phyloP scores from a whole-genome alignment of 441 rosid species.

The Syzygium malaccense region DNA sequence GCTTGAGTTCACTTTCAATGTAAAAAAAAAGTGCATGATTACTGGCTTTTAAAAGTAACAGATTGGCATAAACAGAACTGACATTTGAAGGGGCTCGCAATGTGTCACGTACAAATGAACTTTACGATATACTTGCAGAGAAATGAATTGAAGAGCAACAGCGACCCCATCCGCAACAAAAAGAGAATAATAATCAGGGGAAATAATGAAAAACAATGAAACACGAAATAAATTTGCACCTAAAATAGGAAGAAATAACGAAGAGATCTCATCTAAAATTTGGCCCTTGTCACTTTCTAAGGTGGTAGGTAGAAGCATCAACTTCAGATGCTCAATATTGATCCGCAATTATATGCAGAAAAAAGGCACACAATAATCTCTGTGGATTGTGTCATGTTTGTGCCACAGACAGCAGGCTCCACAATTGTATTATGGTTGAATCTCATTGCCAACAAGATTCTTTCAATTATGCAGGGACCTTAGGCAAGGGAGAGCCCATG shows the following conservation, averaged over 20 bases:
- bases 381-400: neutral
- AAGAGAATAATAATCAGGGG: neutral
- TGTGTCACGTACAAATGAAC: neutral
- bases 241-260: neutral
- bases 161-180: neutral
- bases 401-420: neutral
- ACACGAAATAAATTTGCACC: neutral
- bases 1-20: slow-evolving; percentile 19
- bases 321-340: neutral
- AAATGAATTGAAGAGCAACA: neutral
- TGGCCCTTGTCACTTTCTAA: neutral
- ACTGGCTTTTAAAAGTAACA: neutral
- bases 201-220: neutral
- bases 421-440: neutral
- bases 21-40: neutral
- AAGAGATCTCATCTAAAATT: neutral
- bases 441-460: neutral
- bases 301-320: neutral
- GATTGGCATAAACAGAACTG: slow-evolving; percentile 2
- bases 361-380: neutral
- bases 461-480: neutral
- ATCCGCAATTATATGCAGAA: neutral
- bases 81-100: neutral
- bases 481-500: neutral
- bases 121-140: neutral